These are phyloP conservation scores for Glonium stellatum DNA, from an alignment of 495 filamentous ascomycete genomes.

Conservation along the genomic window DNA sequence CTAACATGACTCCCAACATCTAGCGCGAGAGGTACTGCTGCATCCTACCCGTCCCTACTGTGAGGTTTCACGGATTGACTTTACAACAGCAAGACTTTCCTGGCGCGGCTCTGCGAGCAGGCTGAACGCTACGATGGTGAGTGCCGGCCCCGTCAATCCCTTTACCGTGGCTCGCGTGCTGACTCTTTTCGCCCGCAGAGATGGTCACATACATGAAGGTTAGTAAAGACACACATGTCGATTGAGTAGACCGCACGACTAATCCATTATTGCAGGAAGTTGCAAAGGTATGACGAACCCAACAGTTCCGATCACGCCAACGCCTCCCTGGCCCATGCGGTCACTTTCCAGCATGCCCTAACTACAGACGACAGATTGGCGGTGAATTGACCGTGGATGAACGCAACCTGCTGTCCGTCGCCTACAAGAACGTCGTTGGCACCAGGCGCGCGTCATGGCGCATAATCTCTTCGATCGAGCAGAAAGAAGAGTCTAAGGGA, in stretches of 20 bases:
- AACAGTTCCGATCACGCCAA: constrained; percentile 7
- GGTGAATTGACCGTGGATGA: constrained; percentile 96
- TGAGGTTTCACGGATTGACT: constrained; percentile 15
- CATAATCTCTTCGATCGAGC: constrained; percentile 99
- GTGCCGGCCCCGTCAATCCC: constrained; percentile 30
- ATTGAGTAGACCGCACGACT: neutral
- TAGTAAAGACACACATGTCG: constrained; percentile 31
- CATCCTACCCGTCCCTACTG: neutral
- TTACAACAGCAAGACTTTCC: constrained; percentile 90
- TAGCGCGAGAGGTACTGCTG: constrained; percentile 25
- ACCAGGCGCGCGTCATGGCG: constrained; percentile 98
- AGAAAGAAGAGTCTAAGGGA: constrained; percentile 99
- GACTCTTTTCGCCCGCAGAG: constrained; percentile 48
- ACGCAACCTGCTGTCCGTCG: constrained; percentile 97
- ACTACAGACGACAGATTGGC: constrained; percentile 54
- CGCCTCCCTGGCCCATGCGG: neutral
- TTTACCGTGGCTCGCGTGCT: constrained; percentile 25
- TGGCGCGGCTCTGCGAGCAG: constrained; percentile 99
- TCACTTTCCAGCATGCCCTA: constrained; percentile 5
- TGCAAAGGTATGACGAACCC: constrained; percentile 71
- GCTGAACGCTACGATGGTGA: constrained; percentile 99
- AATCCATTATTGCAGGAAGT: constrained; percentile 60
- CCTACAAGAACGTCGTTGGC: constrained; percentile 99
- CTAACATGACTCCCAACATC: constrained; percentile 20
- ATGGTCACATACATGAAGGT: constrained; percentile 99